These are phyloP conservation scores for Lachancea meyersii DNA, from an alignment of 805 yeast species.

Conservation along the genomic window DNA sequence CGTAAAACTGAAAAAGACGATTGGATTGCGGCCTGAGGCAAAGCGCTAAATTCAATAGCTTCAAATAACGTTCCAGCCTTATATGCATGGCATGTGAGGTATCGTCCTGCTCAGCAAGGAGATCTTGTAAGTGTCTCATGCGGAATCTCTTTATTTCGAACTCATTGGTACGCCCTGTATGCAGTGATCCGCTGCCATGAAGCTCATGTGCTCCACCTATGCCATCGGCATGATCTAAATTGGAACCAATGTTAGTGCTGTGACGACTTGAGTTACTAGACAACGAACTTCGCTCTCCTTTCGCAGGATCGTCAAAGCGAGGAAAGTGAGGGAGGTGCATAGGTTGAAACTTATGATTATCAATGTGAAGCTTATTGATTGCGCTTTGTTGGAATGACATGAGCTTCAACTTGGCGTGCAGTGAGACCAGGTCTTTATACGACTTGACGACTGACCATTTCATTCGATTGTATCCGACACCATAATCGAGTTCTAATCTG, in stretches of 20 bases:
- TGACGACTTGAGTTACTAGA: background rate
- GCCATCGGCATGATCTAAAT: background rate
- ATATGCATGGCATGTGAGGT: constrained; percentile 24
- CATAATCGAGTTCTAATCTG: constrained; percentile 79
- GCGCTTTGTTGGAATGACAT: constrained; percentile 41
- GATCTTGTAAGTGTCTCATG: constrained; percentile 28
- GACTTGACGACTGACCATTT: constrained; percentile 76
- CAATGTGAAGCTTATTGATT: constrained; percentile 25
- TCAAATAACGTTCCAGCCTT: constrained; percentile 60
- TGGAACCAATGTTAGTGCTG: background rate
- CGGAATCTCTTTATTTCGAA: constrained; percentile 19
- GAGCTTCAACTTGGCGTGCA: constrained; percentile 64
- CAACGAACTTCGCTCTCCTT: background rate
- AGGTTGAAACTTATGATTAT: constrained; percentile 21
- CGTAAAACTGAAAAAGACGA: constrained; percentile 77
- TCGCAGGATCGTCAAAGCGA: constrained; percentile 17
- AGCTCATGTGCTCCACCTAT: background rate
- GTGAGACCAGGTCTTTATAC: constrained; percentile 60
- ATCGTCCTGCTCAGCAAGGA: constrained; percentile 26
- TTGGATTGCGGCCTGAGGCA: constrained; percentile 77
- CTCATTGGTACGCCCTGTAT: constrained; percentile 15
- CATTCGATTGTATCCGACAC: constrained; percentile 70
- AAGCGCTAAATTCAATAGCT: constrained; percentile 50
- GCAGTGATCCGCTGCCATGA: background rate
- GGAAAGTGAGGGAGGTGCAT: constrained; percentile 30